Evolutionary conservation across 371 early-diverging fungal species (phyloP).

Genomic region (Blakeslea trispora): DNA sequence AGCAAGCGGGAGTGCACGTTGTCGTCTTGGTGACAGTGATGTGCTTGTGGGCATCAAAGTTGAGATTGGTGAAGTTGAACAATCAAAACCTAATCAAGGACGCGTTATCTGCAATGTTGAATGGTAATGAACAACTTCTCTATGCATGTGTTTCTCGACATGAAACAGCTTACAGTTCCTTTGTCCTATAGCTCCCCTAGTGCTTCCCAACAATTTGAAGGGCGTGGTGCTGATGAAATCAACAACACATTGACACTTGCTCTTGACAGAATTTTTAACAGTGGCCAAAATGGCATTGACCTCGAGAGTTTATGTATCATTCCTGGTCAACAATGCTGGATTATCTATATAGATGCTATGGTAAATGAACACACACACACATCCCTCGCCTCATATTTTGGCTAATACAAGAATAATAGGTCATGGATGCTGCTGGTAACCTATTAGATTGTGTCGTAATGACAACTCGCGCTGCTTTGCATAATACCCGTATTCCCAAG

Average conservation of each 20-base stretch:
- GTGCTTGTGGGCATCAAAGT: constrained; percentile 93
- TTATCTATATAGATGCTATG: constrained; percentile 89
- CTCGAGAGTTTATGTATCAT: constrained; percentile 85
- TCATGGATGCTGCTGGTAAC: constrained; percentile 89
- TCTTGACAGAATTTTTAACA: constrained; percentile 77
- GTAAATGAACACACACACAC: constrained; percentile 37
- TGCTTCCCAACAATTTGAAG: constrained; percentile 80
- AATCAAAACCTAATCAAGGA: constrained; percentile 59
- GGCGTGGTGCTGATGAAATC: constrained; percentile 80
- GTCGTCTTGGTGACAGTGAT: constrained; percentile 81
- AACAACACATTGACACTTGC: constrained; percentile 82
- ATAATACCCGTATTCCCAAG: constrained; percentile 83
- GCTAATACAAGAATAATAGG: constrained; percentile 24
- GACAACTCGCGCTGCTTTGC: constrained; percentile 84
- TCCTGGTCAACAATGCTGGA: constrained; percentile 88
- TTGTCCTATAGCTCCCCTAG: constrained; percentile 64
- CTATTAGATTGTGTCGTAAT: constrained; percentile 82
- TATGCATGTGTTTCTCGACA: not conserved
- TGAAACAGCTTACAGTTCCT: not conserved
- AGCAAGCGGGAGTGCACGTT: constrained; percentile 83
- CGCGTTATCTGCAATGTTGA: constrained; percentile 84
- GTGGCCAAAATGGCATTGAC: constrained; percentile 83
- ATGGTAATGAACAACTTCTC: constrained; percentile 56
- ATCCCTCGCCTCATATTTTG: too few relatives aligned
- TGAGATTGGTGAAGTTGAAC: constrained; percentile 77